Conservation (phyloP, 495 filamentous ascomycete species). For the Aspergillus coremiiformis region DNA sequence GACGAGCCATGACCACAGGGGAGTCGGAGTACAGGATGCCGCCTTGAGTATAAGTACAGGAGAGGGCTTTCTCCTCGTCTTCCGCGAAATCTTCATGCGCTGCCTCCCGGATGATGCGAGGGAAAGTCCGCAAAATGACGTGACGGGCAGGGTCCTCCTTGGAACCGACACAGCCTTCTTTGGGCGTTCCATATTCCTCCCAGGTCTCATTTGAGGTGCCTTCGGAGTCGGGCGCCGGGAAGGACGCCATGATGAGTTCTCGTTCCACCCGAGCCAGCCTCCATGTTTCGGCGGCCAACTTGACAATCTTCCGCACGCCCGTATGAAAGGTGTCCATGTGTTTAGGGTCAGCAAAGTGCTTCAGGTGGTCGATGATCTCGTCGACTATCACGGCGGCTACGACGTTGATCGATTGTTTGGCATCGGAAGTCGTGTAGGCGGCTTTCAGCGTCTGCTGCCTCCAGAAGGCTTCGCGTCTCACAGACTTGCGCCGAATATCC, state of each 20-base stretch:
- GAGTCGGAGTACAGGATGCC: constrained; percentile 49
- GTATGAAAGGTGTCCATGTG: constrained; percentile 46
- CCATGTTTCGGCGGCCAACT: constrained; percentile 59
- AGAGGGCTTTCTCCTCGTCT: constrained; percentile 32
- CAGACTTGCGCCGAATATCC: constrained; percentile 55
- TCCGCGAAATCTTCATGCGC: constrained; percentile 46
- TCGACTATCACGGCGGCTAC: constrained; percentile 54
- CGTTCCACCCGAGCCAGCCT: constrained; percentile 55
- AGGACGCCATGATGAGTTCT: constrained; percentile 50
- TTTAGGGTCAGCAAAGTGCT: constrained; percentile 49
- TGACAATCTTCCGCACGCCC: constrained; percentile 51
- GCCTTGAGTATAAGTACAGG: constrained; percentile 45
- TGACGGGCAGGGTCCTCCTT: constrained; percentile 29
- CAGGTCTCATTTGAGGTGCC: constrained; percentile 36
- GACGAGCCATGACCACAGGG: constrained; percentile 42
- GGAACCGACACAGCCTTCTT: constrained; percentile 13
- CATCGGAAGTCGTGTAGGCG: constrained; percentile 54
- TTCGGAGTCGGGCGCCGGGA: constrained; percentile 43
- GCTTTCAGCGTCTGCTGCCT: constrained; percentile 57
- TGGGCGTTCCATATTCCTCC: constrained; percentile 34
- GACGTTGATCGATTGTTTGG: constrained; percentile 55
- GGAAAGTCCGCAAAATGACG: constrained; percentile 48
- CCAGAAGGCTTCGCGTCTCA: constrained; percentile 57
- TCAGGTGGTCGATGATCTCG: constrained; percentile 52
- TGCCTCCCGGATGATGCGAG: constrained; percentile 48